phyloP scores from a whole-genome alignment of 2,329 filamentous ascomycete genomes.

The Aspergillus luchuensis region DNA sequence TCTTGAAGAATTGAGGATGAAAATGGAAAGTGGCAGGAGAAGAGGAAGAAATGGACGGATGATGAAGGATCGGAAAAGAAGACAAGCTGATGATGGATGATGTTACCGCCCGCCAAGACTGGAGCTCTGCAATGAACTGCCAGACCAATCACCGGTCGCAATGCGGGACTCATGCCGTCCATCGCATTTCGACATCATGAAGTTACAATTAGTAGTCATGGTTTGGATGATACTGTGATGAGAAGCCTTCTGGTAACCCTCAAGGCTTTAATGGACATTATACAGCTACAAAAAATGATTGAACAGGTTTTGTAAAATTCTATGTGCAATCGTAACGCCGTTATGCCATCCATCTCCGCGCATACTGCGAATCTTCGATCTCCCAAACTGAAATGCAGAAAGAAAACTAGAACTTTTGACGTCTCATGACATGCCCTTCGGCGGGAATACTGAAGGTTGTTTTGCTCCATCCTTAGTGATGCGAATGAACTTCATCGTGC shows the following conservation, averaged over 20 bases:
- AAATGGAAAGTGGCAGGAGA: slow-evolving; percentile 16
- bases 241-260: not conserved
- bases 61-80: slow-evolving; percentile 17
- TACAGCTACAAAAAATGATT: not conserved
- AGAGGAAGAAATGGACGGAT: slow-evolving; percentile 16
- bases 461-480: slow-evolving; percentile 66
- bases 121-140: slow-evolving; percentile 16
- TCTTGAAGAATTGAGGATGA: slow-evolving; percentile 39
- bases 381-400: slow-evolving; percentile 17
- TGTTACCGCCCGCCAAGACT: slow-evolving; percentile 31
- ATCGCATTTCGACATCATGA: not conserved
- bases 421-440: slow-evolving; percentile 57
- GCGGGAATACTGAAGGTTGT: slow-evolving; percentile 76
- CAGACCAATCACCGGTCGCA: not conserved
- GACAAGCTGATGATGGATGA: slow-evolving; percentile 35
- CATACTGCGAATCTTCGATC: slow-evolving; percentile 13
- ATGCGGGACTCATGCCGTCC: not conserved
- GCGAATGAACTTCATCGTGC: slow-evolving; percentile 74
- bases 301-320: slow-evolving; percentile 9
- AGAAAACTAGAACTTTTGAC: slow-evolving; percentile 17
- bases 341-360: slow-evolving; percentile 18
- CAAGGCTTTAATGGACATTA: not conserved
- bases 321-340: slow-evolving; percentile 27
- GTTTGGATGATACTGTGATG: not conserved
- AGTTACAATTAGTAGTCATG: not conserved